A percentile compares a stretch with the other conserved stretches of the same genome.
Conservation (phyloP, 2,329 filamentous ascomycete genomes). For the Stagonosporopsis vannaccii region DNA sequence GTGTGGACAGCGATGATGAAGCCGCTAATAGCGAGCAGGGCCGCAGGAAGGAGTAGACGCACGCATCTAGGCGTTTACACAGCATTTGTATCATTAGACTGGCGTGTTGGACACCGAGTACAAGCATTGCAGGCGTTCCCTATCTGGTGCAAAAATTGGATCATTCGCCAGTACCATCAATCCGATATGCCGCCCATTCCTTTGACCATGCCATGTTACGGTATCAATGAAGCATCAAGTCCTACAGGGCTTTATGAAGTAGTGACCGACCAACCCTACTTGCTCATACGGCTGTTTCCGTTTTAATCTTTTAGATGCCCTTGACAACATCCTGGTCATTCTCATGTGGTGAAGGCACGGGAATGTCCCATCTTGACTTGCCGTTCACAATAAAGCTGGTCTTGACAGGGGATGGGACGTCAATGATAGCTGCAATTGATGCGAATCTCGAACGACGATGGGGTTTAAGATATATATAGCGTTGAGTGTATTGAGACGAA, state of each 20-base stretch:
- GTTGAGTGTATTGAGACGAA: too few relatives aligned
- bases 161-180: neutral
- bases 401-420: too few relatives aligned
- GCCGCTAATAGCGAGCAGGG: slow-evolving; percentile 44
- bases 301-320: too few relatives aligned
- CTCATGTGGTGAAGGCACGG: neutral
- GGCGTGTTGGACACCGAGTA: slow-evolving; percentile 10
- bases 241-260: neutral
- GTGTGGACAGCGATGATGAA: slow-evolving; percentile 53
- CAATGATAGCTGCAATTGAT: too few relatives aligned
- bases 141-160: slow-evolving; percentile 4
- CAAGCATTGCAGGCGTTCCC: slow-evolving; percentile 24
- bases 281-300: too few relatives aligned
- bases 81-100: slow-evolving; percentile 3
- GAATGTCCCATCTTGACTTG: neutral
- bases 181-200: neutral
- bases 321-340: too few relatives aligned
- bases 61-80: neutral
- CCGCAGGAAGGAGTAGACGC: slow-evolving; percentile 39
- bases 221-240: neutral
- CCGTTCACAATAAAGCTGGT: too few relatives aligned
- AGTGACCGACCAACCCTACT: neutral
- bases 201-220: neutral
- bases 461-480: too few relatives aligned
- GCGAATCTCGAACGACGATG: too few relatives aligned